Conservation (phyloP, 2,329 filamentous ascomycete species). For the Pseudocercospora musae region DNA sequence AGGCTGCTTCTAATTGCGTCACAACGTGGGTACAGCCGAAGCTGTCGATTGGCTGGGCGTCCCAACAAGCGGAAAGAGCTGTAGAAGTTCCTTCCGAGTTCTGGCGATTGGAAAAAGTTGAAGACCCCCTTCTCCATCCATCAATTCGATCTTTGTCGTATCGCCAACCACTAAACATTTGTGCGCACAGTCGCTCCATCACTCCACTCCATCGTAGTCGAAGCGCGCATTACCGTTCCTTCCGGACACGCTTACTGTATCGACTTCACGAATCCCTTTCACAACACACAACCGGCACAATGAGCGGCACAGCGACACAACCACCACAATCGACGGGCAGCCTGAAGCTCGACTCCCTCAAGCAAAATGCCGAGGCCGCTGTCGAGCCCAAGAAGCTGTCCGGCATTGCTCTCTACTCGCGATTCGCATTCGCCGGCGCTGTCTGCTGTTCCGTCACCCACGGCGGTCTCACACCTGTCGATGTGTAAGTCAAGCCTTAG, state of each 20-base stretch:
- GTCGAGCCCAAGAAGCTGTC: slow-evolving; percentile 53
- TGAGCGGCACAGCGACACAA: slow-evolving; percentile 37
- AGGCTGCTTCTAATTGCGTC: neutral
- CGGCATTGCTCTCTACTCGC: slow-evolving; percentile 77
- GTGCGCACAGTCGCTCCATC: slow-evolving; percentile 3
- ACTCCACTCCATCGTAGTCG: slow-evolving; percentile 4
- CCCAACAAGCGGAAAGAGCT: neutral
- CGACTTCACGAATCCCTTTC: slow-evolving; percentile 6
- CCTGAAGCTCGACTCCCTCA: slow-evolving; percentile 52
- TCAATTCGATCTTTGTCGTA: neutral
- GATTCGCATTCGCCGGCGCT: slow-evolving; percentile 95
- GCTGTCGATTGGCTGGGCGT: neutral
- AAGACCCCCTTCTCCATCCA: neutral
- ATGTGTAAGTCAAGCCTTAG: slow-evolving; percentile 75
- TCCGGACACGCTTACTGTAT: slow-evolving; percentile 4
- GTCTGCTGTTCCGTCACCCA: slow-evolving; percentile 98
- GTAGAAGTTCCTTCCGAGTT: neutral
- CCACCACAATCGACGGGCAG: slow-evolving; percentile 51
- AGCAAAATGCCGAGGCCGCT: slow-evolving; percentile 46
- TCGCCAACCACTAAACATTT: neutral
- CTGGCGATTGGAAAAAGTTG: neutral
- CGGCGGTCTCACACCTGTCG: slow-evolving; percentile 93
- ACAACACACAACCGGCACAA: slow-evolving; percentile 24
- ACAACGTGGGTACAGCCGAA: neutral
- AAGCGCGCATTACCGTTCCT: slow-evolving; percentile 1